These are phyloP conservation scores for Erigeron philadelphicus DNA, from an alignment of 140 eudicot genomes.

Conservation along the genomic window DNA sequence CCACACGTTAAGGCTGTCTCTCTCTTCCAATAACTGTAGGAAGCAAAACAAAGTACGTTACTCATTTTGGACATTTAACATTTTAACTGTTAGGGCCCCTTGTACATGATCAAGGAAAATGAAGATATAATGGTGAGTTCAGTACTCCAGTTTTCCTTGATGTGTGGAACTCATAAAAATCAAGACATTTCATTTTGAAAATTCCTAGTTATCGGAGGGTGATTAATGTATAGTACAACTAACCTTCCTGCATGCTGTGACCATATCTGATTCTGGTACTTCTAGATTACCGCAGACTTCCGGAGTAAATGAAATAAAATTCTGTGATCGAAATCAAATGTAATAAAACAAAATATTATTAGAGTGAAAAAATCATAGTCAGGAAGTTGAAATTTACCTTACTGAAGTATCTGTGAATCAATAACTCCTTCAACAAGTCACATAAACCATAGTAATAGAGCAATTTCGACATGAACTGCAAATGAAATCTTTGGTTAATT, in stretches of 20 bases:
- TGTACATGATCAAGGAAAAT: not conserved
- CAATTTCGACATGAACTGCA: conserved; percentile 70
- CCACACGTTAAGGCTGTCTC: conserved; percentile 67
- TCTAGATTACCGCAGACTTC: conserved; percentile 68
- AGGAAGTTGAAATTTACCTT: conserved; percentile 43
- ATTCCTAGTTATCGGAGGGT: not conserved
- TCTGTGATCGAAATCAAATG: conserved; percentile 8
- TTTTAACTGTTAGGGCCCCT: not conserved
- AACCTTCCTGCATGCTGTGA: conserved; percentile 85
- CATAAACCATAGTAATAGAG: conserved; percentile 72
- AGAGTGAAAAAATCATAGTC: not conserved
- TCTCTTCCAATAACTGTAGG: conserved; percentile 67
- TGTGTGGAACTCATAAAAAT: not conserved
- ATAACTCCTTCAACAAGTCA: conserved; percentile 58
- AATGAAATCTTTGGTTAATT: not conserved
- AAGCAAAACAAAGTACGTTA: not conserved
- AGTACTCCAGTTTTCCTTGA: not conserved
- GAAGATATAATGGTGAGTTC: not conserved
- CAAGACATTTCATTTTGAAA: not conserved
- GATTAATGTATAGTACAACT: conserved; percentile 26
- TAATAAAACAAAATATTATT: not conserved
- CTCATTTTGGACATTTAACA: conserved; percentile 1
- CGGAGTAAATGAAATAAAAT: conserved; percentile 30
- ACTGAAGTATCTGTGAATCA: conserved; percentile 75
- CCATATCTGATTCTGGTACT: conserved; percentile 71